Conservation (phyloP, 805 yeast genomes). For the Jamesozyma piceae region DNA sequence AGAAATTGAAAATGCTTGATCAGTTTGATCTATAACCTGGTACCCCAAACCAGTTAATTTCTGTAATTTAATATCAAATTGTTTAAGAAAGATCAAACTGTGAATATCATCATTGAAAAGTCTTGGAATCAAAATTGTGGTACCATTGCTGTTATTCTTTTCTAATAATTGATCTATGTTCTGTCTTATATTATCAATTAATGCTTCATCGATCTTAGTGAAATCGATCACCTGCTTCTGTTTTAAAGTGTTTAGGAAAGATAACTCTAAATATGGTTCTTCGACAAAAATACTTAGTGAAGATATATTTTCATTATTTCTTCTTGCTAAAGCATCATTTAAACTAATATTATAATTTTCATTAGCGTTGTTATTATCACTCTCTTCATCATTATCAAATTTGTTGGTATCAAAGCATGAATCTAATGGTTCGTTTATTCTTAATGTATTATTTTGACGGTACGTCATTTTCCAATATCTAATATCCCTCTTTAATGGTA, state of each 20-base stretch:
- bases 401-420: background rate
- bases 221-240: conserved; percentile 6
- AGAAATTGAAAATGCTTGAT: conserved; percentile 29
- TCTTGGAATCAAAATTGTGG: conserved; percentile 7
- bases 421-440: conserved; percentile 43
- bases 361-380: conserved; percentile 1
- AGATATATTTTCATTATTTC: conserved; percentile 24
- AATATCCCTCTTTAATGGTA: conserved; percentile 32
- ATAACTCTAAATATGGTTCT: conserved; percentile 36
- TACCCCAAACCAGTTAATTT: conserved; percentile 60
- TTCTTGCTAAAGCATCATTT: conserved; percentile 38
- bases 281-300: conserved; percentile 58
- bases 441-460: conserved; percentile 60
- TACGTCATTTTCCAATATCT: conserved; percentile 58
- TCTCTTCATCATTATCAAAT: conserved; percentile 10
- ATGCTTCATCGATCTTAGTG: conserved; percentile 9
- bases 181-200: conserved; percentile 18
- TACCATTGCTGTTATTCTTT: conserved; percentile 1
- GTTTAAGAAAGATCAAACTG: conserved; percentile 45
- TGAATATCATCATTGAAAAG: conserved; percentile 9
- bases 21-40: conserved; percentile 41
- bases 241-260: conserved; percentile 13
- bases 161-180: conserved; percentile 6
- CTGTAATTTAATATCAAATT: conserved; percentile 50
- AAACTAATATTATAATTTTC: conserved; percentile 31